Percentiles rank a stretch among this genome's conserved stretches.
These are phyloP conservation scores for Fusarium veterinarium DNA, from an alignment of 2,329 filamentous ascomycete genomes.

Conservation along the genomic window DNA sequence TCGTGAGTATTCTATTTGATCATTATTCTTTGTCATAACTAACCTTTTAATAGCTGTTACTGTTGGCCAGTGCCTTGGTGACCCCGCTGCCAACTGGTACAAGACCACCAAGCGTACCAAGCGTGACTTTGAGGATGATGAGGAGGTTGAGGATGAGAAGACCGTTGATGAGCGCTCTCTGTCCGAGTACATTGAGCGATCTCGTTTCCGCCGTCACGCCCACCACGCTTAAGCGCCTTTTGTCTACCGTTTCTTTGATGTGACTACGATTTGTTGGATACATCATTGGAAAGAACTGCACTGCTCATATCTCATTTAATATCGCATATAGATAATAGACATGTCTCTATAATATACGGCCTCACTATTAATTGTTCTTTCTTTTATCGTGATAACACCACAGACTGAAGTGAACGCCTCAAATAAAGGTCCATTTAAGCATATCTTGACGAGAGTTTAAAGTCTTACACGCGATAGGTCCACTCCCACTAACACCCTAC, in stretches of 20 bases:
- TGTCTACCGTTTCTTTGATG: slow-evolving; percentile 5
- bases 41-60: slow-evolving; percentile 46
- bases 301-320: slow-evolving; percentile 13
- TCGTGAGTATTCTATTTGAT: not conserved
- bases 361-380: not conserved
- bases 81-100: slow-evolving; percentile 28
- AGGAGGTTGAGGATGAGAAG: slow-evolving; percentile 14
- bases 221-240: slow-evolving; percentile 4
- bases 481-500: not conserved
- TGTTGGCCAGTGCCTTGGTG: slow-evolving; percentile 43
- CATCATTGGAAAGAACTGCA: slow-evolving; percentile 10
- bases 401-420: not conserved
- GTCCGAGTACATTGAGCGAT: slow-evolving; percentile 22
- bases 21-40: not conserved
- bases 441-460: not conserved
- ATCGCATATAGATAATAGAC: slow-evolving; percentile 21
- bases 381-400: not conserved
- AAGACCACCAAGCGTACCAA: slow-evolving; percentile 30
- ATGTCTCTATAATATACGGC: not conserved
- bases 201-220: slow-evolving; percentile 20
- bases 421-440: not conserved
- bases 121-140: slow-evolving; percentile 15
- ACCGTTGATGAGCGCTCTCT: slow-evolving; percentile 17
- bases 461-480: slow-evolving; percentile 9
- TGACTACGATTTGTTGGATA: slow-evolving; percentile 11